These are phyloP conservation scores for Candida sphagnicola DNA, from an alignment of 805 yeast genomes.

Conservation along the genomic window DNA sequence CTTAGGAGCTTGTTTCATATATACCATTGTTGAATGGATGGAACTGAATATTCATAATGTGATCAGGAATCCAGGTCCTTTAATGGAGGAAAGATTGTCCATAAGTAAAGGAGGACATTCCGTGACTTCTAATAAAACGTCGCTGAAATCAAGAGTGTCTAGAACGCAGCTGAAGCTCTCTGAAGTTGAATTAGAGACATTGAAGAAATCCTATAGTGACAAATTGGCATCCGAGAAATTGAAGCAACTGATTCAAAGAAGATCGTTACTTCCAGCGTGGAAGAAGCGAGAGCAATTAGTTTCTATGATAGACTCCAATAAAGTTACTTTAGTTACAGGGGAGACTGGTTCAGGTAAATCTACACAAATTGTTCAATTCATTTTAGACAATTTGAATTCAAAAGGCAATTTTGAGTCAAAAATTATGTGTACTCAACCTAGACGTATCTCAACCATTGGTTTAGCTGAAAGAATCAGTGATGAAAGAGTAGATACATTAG, in stretches of 20 bases:
- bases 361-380: constrained; percentile 88
- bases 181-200: constrained; percentile 8
- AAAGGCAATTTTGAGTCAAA: constrained; percentile 49
- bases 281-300: constrained; percentile 54
- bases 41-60: constrained; percentile 56
- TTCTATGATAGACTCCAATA: constrained; percentile 50
- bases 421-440: constrained; percentile 89
- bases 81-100: constrained; percentile 21
- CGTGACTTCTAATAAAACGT: background rate
- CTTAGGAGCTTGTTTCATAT: constrained; percentile 69
- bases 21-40: constrained; percentile 72
- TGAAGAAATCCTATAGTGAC: constrained; percentile 13
- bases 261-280: constrained; percentile 84
- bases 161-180: constrained; percentile 5
- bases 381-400: constrained; percentile 61
- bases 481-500: constrained; percentile 64
- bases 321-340: constrained; percentile 81
- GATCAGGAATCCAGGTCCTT: constrained; percentile 71
- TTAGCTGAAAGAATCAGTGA: constrained; percentile 88
- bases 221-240: constrained; percentile 32
- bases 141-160: constrained; percentile 12
- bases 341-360: constrained; percentile 98
- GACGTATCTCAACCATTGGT: constrained; percentile 94
- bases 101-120: constrained; percentile 5
- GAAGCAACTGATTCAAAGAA: constrained; percentile 29